A percentile compares a stretch with the other conserved stretches of the same genome.
Conservation (phyloP, 805 yeast genomes). For the Millerozyma miso region DNA sequence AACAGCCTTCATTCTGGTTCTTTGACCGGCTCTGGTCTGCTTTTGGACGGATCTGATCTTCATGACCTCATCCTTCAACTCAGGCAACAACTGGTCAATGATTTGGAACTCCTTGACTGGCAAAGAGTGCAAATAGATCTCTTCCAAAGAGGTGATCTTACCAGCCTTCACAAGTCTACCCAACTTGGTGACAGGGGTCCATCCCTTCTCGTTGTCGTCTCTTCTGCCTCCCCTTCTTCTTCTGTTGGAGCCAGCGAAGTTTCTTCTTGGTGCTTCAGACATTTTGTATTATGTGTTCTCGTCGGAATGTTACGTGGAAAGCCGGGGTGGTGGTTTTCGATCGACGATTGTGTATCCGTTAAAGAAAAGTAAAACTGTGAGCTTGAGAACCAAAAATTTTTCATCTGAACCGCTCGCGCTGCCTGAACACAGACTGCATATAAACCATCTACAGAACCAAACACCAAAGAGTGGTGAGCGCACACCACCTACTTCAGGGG, state of each 20-base stretch:
- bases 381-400: not conserved
- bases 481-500: no score
- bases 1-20: slow-evolving; percentile 99
- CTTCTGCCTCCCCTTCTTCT: slow-evolving; percentile 62
- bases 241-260: slow-evolving; percentile 55
- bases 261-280: slow-evolving; percentile 51
- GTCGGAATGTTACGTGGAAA: slow-evolving; percentile 73
- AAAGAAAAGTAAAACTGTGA: not conserved
- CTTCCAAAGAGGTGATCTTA: slow-evolving; percentile 93
- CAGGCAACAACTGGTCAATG: slow-evolving; percentile 94
- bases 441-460: no score
- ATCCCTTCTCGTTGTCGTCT: slow-evolving; percentile 93
- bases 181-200: slow-evolving; percentile 99
- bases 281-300: slow-evolving; percentile 21
- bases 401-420: no score
- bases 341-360: slow-evolving; percentile 38
- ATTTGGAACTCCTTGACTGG: slow-evolving; percentile 99
- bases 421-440: no score
- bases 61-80: slow-evolving; percentile 97
- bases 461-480: no score
- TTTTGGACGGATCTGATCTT: slow-evolving; percentile 99
- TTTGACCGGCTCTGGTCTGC: slow-evolving; percentile 99
- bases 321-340: slow-evolving; percentile 68
- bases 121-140: slow-evolving; percentile 97
- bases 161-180: slow-evolving; percentile 99